A percentile compares a stretch with the other conserved stretches of the same genome.
Evolutionary conservation across 164 flowering plant genomes (phyloP).

Genomic region (Nelumbo lutea): DNA sequence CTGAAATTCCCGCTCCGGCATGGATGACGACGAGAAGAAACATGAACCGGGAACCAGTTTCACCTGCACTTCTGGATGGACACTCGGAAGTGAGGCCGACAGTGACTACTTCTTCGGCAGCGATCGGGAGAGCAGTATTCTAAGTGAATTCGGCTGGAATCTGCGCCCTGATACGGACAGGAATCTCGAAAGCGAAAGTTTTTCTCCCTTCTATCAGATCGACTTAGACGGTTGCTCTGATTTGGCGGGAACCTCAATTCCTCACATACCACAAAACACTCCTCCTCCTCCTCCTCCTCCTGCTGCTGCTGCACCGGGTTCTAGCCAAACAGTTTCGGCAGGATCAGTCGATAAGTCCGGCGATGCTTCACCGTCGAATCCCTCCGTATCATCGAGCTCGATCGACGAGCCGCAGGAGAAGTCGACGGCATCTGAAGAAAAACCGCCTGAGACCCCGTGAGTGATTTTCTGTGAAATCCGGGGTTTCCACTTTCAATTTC

Average conservation of each 20-base stretch:
- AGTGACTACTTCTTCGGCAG: constrained; percentile 29
- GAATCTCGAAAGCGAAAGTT: neutral
- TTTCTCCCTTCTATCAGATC: constrained; percentile 16
- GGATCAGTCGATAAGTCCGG: constrained; percentile 17
- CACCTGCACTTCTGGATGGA: constrained; percentile 1
- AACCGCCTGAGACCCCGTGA: constrained; percentile 60
- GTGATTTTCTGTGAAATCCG: constrained; percentile 21
- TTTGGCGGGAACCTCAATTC: constrained; percentile 15
- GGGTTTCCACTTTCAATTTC: neutral
- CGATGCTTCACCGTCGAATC: constrained; percentile 21
- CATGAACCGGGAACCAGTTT: constrained; percentile 21
- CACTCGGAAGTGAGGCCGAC: constrained; percentile 19
- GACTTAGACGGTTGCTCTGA: constrained; percentile 6
- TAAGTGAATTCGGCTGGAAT: constrained; percentile 56
- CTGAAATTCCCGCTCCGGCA: neutral
- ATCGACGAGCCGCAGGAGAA: constrained; percentile 62
- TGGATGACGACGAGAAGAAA: constrained; percentile 30
- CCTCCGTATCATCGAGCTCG: constrained; percentile 59
- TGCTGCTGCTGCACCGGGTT: neutral
- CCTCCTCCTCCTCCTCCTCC: no score
- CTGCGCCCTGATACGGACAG: constrained; percentile 11
- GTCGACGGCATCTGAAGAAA: constrained; percentile 46
- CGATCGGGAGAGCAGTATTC: constrained; percentile 31
- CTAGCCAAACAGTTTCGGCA: constrained; percentile 8
- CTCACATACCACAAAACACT: neutral